phyloP scores from a whole-genome alignment of 306 rosid genomes.

The Medicago ruthenica region DNA sequence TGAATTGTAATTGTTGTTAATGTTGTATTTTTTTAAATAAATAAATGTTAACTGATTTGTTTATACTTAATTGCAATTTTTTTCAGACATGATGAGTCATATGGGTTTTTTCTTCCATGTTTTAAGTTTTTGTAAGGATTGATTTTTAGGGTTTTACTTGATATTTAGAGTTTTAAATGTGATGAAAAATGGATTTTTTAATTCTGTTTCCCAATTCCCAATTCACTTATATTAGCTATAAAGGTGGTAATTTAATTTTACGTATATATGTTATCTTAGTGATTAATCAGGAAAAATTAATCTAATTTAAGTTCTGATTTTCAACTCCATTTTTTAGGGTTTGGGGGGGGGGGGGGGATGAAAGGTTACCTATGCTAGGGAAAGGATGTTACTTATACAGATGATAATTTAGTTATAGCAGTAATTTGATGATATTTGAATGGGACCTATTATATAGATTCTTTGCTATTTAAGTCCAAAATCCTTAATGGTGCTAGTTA shows the following conservation, averaged over 20 bases:
- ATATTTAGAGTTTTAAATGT: constrained; percentile 19
- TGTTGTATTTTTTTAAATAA: not conserved
- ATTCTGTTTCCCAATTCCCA: constrained; percentile 3
- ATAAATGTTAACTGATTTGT: constrained; percentile 17
- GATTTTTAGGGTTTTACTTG: constrained; percentile 26
- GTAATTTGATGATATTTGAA: constrained; percentile 24
- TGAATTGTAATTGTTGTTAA: constrained; percentile 25
- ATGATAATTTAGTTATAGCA: constrained; percentile 12
- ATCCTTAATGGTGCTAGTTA: not conserved
- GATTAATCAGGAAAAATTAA: not conserved
- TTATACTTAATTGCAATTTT: constrained; percentile 19
- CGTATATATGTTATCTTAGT: not conserved
- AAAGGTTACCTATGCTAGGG: not conserved
- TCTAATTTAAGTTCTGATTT: not conserved
- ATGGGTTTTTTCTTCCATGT: constrained; percentile 6
- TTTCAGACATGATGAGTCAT: constrained; percentile 17
- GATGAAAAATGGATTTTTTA: constrained; percentile 28
- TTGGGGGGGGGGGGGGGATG: not conserved
- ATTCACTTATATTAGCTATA: not conserved
- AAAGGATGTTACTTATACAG: not conserved
- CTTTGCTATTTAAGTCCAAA: not conserved
- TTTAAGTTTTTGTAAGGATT: not conserved
- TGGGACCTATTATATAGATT: not conserved
- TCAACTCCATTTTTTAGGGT: not conserved
- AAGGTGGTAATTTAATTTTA: not conserved